phyloP scores from a whole-genome alignment of 306 rosid species.

The Ceratonia siliqua region DNA sequence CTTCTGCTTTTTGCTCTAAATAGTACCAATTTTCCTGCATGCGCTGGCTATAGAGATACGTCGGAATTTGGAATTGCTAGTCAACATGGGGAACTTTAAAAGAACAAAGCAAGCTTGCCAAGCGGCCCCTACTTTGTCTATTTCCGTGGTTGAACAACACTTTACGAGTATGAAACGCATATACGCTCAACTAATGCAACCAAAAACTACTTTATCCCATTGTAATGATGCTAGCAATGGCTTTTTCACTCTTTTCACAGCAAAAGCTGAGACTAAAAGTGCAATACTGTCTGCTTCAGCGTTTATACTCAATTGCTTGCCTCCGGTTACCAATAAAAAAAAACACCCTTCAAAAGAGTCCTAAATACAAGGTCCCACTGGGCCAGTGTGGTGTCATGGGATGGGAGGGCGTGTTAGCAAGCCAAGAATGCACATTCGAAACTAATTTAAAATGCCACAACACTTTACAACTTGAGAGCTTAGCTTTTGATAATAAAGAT shows the following conservation, averaged over 20 bases:
- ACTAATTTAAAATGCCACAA: neutral
- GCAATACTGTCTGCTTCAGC: neutral
- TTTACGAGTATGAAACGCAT: constrained; percentile 33
- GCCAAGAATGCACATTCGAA: constrained; percentile 15
- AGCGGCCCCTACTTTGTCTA: constrained; percentile 25
- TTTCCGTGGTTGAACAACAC: constrained; percentile 12
- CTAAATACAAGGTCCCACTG: no score
- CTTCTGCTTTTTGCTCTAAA: neutral
- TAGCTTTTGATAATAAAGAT: constrained; percentile 1
- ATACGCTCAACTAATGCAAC: constrained; percentile 28
- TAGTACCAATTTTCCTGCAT: neutral
- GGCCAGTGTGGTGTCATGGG: no score
- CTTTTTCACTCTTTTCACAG: constrained; percentile 16
- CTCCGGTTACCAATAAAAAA: no score
- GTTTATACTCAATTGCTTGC: no score
- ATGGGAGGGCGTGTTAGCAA: no score
- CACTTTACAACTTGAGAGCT: neutral
- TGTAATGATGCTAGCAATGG: constrained; percentile 2
- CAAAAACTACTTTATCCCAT: constrained; percentile 26
- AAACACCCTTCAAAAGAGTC: no score
- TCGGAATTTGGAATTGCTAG: constrained; percentile 21
- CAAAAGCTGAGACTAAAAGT: constrained; percentile 22
- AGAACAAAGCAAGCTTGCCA: neutral
- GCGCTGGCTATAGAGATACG: constrained; percentile 35
- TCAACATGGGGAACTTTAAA: constrained; percentile 17